Percentiles rank a stretch among this genome's conserved stretches.
phyloP scores from a whole-genome alignment of 345 rosid genomes.

The Aegle marmelos region DNA sequence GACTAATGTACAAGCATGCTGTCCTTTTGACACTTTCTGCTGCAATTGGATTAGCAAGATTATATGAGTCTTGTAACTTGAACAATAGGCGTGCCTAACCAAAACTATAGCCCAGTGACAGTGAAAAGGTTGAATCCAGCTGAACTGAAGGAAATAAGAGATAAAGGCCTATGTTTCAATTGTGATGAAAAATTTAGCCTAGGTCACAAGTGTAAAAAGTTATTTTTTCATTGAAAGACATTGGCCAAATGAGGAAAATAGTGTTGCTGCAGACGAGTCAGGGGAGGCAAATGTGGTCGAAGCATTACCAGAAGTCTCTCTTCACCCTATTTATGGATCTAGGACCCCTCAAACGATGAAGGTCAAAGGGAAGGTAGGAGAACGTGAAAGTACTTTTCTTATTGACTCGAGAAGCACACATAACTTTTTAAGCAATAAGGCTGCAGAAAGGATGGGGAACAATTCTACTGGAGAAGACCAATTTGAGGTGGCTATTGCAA shows the following conservation, averaged over 20 bases:
- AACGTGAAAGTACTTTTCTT: background rate
- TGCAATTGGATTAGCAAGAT: background rate
- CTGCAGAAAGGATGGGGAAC: background rate
- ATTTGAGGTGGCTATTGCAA: background rate
- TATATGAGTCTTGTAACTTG: background rate
- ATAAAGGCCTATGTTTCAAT: background rate
- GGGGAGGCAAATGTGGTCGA: background rate
- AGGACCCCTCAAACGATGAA: background rate
- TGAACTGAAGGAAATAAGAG: background rate
- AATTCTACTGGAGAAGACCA: background rate
- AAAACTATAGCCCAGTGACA: background rate
- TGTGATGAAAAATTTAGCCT: background rate
- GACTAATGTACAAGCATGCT: background rate
- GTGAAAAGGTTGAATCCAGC: too few species aligned
- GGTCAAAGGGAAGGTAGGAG: too few species aligned
- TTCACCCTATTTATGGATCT: background rate
- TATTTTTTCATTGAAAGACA: background rate
- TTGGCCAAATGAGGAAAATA: background rate
- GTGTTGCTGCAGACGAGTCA: background rate
- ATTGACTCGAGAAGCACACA: background rate
- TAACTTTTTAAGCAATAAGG: background rate
- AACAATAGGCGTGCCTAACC: too few species aligned
- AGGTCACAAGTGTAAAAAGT: background rate
- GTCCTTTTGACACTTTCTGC: background rate
- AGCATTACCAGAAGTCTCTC: background rate